Evolutionary conservation across 768 basidiomycete genomes (phyloP), one percentile per base, ranked within the genome.

Genomic region (Rubroboletus pulcherrimus): DNA sequence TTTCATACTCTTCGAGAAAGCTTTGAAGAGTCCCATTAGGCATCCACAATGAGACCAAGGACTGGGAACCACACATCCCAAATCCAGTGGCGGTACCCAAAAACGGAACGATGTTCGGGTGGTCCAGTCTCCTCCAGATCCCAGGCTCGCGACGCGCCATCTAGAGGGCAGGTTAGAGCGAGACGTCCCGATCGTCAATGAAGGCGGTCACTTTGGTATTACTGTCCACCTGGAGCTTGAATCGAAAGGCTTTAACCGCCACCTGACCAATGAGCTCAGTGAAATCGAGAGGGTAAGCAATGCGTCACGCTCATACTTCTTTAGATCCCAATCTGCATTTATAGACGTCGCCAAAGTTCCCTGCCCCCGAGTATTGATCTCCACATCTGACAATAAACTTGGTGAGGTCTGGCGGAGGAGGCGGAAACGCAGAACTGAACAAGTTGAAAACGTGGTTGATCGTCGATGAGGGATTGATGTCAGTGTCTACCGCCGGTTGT

Each of bases 61-160:
- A 54, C 40, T 14, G 30, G 40, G 39, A 35, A 15, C 48, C 48
- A 1, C 0, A 3, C 8, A 34, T 1, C 12, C 54, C 54, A 42
- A 54, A 54, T 11, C 47, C 53, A 10, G 37, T 40, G 19, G 47
- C 14, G 2, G 1, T 34, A 9, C 53, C 53, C 24, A 54, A 7
- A 29, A 54, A 54, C 2, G 53, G 53, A 19, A 54, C 53, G 10
- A 54, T 34, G n/a, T 49, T 53, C 9, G 26, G 21, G 19, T 53
- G 52, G 7, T 31, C 2, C 24, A 53, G 14, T n/a, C 44, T 53
- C 19, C 43, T 53, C 52, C 52, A 53, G 6, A 53, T 53, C 15
- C 52, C 44, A n/a, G 39, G 31, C 31, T 54, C 53, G 34, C 53
- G 53, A 33, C 35, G 53, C 2, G 24, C 17, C 47, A 50, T 54